Conservation (phyloP, 805 yeast species). For the Candida ascalaphidarum region DNA sequence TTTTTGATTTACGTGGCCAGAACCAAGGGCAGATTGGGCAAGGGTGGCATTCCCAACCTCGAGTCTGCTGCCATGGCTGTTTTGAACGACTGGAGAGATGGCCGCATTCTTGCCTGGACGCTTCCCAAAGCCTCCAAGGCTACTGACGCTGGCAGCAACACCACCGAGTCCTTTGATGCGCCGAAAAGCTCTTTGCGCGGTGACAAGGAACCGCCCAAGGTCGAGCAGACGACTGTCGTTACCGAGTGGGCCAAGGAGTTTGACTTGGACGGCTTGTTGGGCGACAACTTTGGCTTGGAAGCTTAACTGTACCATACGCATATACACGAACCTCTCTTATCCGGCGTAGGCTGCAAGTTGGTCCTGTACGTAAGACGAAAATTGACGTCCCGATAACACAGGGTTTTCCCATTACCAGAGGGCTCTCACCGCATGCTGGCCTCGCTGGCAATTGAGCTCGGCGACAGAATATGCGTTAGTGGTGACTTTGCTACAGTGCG, state of each 20-base stretch:
- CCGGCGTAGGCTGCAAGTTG: too few species aligned
- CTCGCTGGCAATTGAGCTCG: too few species aligned
- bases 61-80: slow-evolving; percentile 77
- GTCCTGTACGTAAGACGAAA: too few species aligned
- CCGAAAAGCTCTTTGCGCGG: slow-evolving; percentile 33
- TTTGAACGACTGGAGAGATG: slow-evolving; percentile 95
- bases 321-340: too few species aligned
- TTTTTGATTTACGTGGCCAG: slow-evolving; percentile 90
- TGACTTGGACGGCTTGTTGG: slow-evolving; percentile 77
- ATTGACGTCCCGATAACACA: too few species aligned
- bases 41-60: slow-evolving; percentile 88
- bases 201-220: slow-evolving; percentile 38
- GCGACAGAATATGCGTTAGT: slow-evolving; percentile 7
- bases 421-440: too few species aligned
- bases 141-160: slow-evolving; percentile 16
- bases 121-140: slow-evolving; percentile 52
- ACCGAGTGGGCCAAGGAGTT: slow-evolving; percentile 88
- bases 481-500: slow-evolving; percentile 54
- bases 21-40: slow-evolving; percentile 82
- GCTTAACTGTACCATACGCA: too few species aligned
- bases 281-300: slow-evolving; percentile 31
- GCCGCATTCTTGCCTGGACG: slow-evolving; percentile 87
- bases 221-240: slow-evolving; percentile 74
- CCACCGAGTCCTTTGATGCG: slow-evolving; percentile 17
- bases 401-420: too few species aligned